These are phyloP conservation scores for Sporisorium reilianum DNA, from an alignment of 1,284 basidiomycete species.

Conservation along the genomic window DNA sequence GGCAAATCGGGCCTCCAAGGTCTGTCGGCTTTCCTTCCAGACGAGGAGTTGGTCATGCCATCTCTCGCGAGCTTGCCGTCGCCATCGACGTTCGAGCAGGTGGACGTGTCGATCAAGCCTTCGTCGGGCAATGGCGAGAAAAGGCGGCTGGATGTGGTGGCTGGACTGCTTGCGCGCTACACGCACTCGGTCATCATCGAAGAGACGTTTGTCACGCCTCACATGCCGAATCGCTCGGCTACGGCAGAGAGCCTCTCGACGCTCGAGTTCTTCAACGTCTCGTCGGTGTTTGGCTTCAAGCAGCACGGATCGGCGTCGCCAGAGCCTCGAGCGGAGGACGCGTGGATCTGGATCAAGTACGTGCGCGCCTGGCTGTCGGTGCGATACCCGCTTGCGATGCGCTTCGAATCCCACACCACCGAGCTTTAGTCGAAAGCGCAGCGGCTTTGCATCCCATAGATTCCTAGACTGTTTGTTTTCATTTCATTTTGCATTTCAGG, in stretches of 20 bases:
- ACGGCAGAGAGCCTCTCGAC: conserved; percentile 4
- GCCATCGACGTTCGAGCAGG: background rate
- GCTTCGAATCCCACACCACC: conserved; percentile 16
- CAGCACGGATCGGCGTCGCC: conserved; percentile 2
- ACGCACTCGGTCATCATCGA: conserved; percentile 19
- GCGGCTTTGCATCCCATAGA: background rate
- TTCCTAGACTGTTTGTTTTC: background rate
- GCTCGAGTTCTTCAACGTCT: conserved; percentile 16
- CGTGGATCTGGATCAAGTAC: conserved; percentile 19
- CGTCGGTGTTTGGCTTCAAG: conserved; percentile 23
- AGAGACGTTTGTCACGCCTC: conserved; percentile 4
- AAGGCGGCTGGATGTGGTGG: conserved; percentile 13
- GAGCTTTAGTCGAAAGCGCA: conserved; percentile 8
- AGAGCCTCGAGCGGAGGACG: background rate
- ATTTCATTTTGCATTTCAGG: background rate
- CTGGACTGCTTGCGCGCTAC: conserved; percentile 20
- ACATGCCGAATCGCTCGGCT: conserved; percentile 9
- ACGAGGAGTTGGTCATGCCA: conserved; percentile 7
- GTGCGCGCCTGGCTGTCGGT: conserved; percentile 30
- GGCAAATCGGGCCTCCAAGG: conserved; percentile 15
- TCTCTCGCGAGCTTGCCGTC: conserved; percentile 3
- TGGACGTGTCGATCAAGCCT: conserved; percentile 14
- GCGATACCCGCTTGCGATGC: conserved; percentile 24
- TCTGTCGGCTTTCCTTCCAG: conserved; percentile 27
- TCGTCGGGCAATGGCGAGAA: background rate